Percentiles rank a stretch among this genome's conserved stretches.
These are phyloP conservation scores for Protea cynaroides DNA, from an alignment of 164 flowering plant species.

Conservation along the genomic window DNA sequence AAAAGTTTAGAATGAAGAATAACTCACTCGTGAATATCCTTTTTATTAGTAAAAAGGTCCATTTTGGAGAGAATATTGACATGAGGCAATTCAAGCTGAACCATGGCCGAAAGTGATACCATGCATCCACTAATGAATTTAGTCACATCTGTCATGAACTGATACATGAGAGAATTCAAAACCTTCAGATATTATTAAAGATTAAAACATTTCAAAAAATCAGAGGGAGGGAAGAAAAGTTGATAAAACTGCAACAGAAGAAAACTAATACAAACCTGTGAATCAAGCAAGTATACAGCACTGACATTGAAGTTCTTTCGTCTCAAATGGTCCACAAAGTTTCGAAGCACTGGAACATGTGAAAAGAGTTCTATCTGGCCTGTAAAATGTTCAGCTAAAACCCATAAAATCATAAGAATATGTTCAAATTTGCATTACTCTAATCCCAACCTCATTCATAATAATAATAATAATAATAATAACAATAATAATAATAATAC, in stretches of 20 bases:
- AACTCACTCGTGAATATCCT: constrained; percentile 61
- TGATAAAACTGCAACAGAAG: neutral
- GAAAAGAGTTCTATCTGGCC: constrained; percentile 94
- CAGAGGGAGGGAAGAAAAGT: neutral
- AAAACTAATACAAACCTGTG: constrained; percentile 55
- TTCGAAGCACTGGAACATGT: constrained; percentile 75
- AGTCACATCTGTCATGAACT: constrained; percentile 95
- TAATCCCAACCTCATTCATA: too few relatives aligned
- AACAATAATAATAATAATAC: too few relatives aligned
- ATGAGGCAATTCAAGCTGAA: constrained; percentile 93
- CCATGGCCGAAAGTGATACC: constrained; percentile 97
- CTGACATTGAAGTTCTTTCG: constrained; percentile 88
- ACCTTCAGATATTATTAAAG: neutral
- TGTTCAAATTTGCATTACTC: neutral
- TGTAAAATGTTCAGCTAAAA: constrained; percentile 13
- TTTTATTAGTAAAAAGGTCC: constrained; percentile 87
- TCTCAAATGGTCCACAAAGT: constrained; percentile 89
- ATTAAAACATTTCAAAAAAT: neutral
- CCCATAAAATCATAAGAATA: neutral
- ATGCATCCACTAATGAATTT: constrained; percentile 97
- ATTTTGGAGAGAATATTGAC: constrained; percentile 90
- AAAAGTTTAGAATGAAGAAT: constrained; percentile 1
- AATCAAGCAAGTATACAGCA: constrained; percentile 91
- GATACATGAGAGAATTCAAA: constrained; percentile 6
- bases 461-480: too few relatives aligned